These are phyloP conservation scores for Phytophthora cryptogea DNA, from an alignment of 352 stramenopile genomes.

Conservation along the genomic window DNA sequence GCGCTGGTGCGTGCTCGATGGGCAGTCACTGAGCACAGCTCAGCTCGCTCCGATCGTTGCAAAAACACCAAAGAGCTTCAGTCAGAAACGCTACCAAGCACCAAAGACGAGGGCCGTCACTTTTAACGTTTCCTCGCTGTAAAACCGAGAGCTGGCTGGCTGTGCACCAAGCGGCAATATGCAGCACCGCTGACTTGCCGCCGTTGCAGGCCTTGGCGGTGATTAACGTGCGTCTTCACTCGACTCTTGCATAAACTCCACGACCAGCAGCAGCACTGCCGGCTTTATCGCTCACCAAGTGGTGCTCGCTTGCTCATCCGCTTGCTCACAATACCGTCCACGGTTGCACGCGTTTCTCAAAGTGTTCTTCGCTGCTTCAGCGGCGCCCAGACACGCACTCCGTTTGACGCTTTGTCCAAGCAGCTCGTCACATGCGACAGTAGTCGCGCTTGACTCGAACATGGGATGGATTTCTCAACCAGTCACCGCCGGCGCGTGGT, in stretches of 20 bases:
- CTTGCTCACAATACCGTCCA: constrained; percentile 4
- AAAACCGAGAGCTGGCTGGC: constrained; percentile 3
- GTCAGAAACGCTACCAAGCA: constrained; percentile 12
- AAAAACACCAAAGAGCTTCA: constrained; percentile 9
- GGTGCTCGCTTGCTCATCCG: constrained; percentile 7
- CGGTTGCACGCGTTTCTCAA: constrained; percentile 19
- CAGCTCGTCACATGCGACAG: constrained; percentile 10
- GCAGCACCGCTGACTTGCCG: constrained; percentile 4
- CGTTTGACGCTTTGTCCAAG: constrained; percentile 15
- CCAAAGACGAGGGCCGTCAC: constrained; percentile 16
- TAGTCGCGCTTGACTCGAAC: constrained; percentile 9
- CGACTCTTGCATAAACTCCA: constrained; percentile 13
- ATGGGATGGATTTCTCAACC: constrained; percentile 23
- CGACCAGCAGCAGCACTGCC: constrained; percentile 4
- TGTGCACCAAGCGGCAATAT: constrained; percentile 3
- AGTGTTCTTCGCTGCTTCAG: constrained; percentile 26
- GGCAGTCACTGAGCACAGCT: neutral
- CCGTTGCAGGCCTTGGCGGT: neutral
- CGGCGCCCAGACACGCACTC: constrained; percentile 19
- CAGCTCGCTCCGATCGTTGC: constrained; percentile 1
- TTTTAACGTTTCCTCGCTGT: constrained; percentile 14
- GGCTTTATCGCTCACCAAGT: constrained; percentile 3
- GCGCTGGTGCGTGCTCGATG: constrained; percentile 4
- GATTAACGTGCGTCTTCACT: constrained; percentile 13
- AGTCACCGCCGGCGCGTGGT: constrained; percentile 12